These are phyloP conservation scores for Cryptococcus amylolentus DNA, from an alignment of 1,284 basidiomycete genomes.

Conservation along the genomic window DNA sequence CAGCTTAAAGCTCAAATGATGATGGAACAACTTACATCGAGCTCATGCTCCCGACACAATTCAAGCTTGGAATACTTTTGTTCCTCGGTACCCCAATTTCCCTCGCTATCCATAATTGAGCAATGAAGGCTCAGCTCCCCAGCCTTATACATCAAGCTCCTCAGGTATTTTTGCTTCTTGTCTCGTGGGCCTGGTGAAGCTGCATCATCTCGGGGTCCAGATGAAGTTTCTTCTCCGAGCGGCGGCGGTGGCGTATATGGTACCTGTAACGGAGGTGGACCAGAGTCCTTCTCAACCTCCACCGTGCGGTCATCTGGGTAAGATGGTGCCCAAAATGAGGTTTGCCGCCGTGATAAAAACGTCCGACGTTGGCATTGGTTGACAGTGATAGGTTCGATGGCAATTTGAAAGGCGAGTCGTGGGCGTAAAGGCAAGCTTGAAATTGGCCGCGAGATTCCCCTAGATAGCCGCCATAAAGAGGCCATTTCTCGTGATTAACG, in stretches of 20 bases:
- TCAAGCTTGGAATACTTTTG: slow-evolving; percentile 87
- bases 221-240: background rate
- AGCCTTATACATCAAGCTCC: slow-evolving; percentile 49
- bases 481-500: no score
- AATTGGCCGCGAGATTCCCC: no score
- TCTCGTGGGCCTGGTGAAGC: slow-evolving; percentile 11
- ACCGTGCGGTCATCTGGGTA: slow-evolving; percentile 6
- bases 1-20: background rate
- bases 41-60: slow-evolving; percentile 77
- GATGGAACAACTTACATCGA: slow-evolving; percentile 63
- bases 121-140: slow-evolving; percentile 47
- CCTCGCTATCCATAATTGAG: slow-evolving; percentile 78
- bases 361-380: slow-evolving; percentile 1
- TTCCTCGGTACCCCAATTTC: slow-evolving; percentile 84
- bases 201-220: background rate
- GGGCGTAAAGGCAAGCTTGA: no score
- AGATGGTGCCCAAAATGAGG: slow-evolving; percentile 21
- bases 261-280: slow-evolving; percentile 7
- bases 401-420: background rate
- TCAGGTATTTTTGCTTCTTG: slow-evolving; percentile 38
- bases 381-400: background rate
- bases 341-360: slow-evolving; percentile 16
- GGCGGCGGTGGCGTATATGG: slow-evolving; percentile 11
- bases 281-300: background rate
- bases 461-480: no score